A percentile compares a stretch with the other conserved stretches of the same genome.
phyloP scores from a whole-genome alignment of 306 rosid species.

The Corylus heterophylla region DNA sequence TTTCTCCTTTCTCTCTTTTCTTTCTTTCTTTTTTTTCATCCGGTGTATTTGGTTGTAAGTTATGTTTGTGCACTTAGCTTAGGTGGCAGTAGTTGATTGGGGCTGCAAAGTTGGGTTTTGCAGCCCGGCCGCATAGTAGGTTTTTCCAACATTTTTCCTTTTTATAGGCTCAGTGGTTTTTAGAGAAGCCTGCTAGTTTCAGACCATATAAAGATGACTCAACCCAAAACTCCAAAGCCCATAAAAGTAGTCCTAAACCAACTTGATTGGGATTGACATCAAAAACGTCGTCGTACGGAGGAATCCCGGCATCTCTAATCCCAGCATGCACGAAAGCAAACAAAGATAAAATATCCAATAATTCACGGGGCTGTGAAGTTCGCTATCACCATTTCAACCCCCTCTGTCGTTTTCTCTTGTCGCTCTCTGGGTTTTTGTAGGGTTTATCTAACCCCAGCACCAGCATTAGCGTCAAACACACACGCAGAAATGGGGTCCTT shows the following conservation, averaged over 20 bases:
- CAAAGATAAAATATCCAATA: constrained; percentile 13
- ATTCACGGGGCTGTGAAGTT: background rate
- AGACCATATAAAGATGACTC: too few relatives aligned
- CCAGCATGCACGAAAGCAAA: constrained; percentile 12
- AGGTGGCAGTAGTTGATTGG: too few relatives aligned
- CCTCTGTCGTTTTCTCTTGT: background rate
- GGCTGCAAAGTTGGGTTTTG: too few relatives aligned
- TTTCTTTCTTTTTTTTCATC: too few relatives aligned
- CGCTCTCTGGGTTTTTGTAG: constrained; percentile 40
- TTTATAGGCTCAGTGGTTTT: too few relatives aligned
- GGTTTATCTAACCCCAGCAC: constrained; percentile 27
- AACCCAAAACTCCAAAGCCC: background rate
- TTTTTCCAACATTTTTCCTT: too few relatives aligned
- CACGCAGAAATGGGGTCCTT: constrained; percentile 51
- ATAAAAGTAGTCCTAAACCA: background rate
- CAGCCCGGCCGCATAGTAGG: too few relatives aligned
- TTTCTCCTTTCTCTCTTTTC: too few relatives aligned
- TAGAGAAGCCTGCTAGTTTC: too few relatives aligned
- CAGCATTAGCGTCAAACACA: background rate
- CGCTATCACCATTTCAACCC: constrained; percentile 13
- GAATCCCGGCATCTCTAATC: background rate
- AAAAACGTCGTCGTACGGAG: background rate
- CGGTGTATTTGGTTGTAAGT: too few relatives aligned
- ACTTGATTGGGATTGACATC: background rate
- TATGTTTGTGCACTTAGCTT: too few relatives aligned